Percentiles rank a stretch among this genome's conserved stretches.
These are phyloP conservation scores for Thermomyces lanuginosus DNA, from an alignment of 2,329 filamentous ascomycete genomes.

Conservation along the genomic window DNA sequence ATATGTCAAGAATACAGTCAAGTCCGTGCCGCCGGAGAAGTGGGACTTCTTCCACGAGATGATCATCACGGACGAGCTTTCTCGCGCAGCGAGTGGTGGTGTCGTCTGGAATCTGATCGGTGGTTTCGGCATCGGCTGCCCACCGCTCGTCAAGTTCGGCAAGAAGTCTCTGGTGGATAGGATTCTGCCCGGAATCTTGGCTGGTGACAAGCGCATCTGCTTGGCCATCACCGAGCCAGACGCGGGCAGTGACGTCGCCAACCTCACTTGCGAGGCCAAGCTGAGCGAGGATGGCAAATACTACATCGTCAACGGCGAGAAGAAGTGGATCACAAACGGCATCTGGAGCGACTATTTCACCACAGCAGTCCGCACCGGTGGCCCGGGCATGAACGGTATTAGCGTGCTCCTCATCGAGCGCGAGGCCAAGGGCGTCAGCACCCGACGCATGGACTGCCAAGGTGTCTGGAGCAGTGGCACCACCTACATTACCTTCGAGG, in stretches of 20 bases:
- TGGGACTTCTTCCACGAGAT: constrained; percentile 99
- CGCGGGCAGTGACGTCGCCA: constrained; percentile 87
- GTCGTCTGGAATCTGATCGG: constrained; percentile 95
- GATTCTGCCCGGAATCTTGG: constrained; percentile 73
- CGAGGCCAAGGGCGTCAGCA: constrained; percentile 66
- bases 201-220: constrained; percentile 92
- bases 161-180: constrained; percentile 70
- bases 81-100: constrained; percentile 72
- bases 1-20: constrained; percentile 53
- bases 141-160: constrained; percentile 82
- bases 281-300: constrained; percentile 90
- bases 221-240: constrained; percentile 94
- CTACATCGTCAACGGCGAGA: constrained; percentile 98
- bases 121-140: constrained; percentile 89
- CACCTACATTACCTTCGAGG: constrained; percentile 95
- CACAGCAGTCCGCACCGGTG: constrained; percentile 80
- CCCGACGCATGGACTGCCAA: constrained; percentile 94
- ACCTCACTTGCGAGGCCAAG: constrained; percentile 89
- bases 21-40: constrained; percentile 66
- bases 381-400: constrained; percentile 80
- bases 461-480: constrained; percentile 92
- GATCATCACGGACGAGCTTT: constrained; percentile 86
- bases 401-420: constrained; percentile 86
- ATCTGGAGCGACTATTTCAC: constrained; percentile 97
- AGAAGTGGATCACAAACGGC: constrained; percentile 99